phyloP scores from a whole-genome alignment of 2,329 filamentous ascomycete species.

The Endoconidiophora polonica region DNA sequence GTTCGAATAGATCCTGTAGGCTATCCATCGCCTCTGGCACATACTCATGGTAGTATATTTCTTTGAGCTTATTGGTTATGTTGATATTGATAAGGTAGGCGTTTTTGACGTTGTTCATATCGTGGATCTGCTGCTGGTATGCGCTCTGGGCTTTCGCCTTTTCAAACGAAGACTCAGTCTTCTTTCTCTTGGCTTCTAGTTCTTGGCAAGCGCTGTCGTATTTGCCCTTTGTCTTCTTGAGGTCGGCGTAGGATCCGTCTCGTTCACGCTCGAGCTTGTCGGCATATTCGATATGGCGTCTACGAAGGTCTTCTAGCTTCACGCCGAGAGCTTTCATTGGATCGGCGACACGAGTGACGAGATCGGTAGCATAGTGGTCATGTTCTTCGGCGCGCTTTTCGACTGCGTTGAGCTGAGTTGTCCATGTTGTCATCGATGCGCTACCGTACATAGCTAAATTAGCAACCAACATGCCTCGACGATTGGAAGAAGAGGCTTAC shows the following conservation, averaged over 20 bases:
- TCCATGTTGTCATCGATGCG: slow-evolving; percentile 93
- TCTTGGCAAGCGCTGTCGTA: slow-evolving; percentile 90
- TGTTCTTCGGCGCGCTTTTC: slow-evolving; percentile 80
- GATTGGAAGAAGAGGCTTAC: slow-evolving; percentile 23
- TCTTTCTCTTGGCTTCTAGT: slow-evolving; percentile 86
- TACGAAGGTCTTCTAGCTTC: slow-evolving; percentile 82
- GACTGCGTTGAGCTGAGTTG: slow-evolving; percentile 77
- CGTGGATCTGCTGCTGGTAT: slow-evolving; percentile 79
- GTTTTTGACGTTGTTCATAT: slow-evolving; percentile 98
- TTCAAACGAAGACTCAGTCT: slow-evolving; percentile 85
- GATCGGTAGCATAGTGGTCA: slow-evolving; percentile 63
- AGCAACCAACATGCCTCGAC: background rate
- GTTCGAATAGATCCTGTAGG: slow-evolving; percentile 84
- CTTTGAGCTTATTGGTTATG: slow-evolving; percentile 93
- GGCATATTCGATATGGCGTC: slow-evolving; percentile 78
- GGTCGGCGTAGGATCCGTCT: slow-evolving; percentile 64
- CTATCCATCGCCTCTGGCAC: slow-evolving; percentile 86
- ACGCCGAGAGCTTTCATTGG: slow-evolving; percentile 59
- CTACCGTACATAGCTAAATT: slow-evolving; percentile 24
- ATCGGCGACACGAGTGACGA: slow-evolving; percentile 68
- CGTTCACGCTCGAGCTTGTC: slow-evolving; percentile 78
- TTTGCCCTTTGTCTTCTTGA: slow-evolving; percentile 82
- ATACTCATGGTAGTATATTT: slow-evolving; percentile 94
- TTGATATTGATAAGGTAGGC: slow-evolving; percentile 94
- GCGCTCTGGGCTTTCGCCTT: slow-evolving; percentile 81